Percentiles rank a stretch among this genome's conserved stretches.
Evolutionary conservation across 2,329 filamentous ascomycete species (phyloP).

Genomic region (Didymellaceae sp.): DNA sequence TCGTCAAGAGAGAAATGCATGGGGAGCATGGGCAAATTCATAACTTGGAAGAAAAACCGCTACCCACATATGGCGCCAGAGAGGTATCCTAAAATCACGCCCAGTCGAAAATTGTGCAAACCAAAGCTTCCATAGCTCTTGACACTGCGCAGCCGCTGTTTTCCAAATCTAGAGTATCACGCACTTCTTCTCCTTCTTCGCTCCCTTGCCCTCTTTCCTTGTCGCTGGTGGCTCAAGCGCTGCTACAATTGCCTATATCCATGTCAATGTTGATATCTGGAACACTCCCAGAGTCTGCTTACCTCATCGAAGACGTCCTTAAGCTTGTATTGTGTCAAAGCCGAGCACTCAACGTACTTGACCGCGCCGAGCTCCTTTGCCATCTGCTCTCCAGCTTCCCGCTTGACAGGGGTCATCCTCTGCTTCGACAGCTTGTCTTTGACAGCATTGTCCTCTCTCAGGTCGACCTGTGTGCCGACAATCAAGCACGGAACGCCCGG

Average conservation of each 20-base stretch:
- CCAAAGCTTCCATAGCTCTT: slow-evolving; percentile 27
- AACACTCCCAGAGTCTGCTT: slow-evolving; percentile 39
- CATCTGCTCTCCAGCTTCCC: slow-evolving; percentile 94
- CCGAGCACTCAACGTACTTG: slow-evolving; percentile 99
- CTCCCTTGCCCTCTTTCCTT: slow-evolving; percentile 58
- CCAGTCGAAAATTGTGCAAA: slow-evolving; percentile 41
- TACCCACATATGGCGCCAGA: slow-evolving; percentile 50
- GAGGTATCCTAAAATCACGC: slow-evolving; percentile 51
- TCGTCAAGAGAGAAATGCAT: slow-evolving; percentile 15
- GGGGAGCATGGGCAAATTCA: slow-evolving; percentile 28
- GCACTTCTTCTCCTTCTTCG: slow-evolving; percentile 47
- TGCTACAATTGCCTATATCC: slow-evolving; percentile 83
- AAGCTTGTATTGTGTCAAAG: slow-evolving; percentile 95
- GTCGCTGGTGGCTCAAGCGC: slow-evolving; percentile 86
- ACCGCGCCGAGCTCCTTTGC: slow-evolving; percentile 96
- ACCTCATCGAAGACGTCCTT: slow-evolving; percentile 99
- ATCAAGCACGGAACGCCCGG: slow-evolving; percentile 97
- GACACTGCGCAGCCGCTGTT: slow-evolving; percentile 1
- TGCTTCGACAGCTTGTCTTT: slow-evolving; percentile 92
- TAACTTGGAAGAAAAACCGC: slow-evolving; percentile 44
- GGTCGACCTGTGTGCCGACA: slow-evolving; percentile 95
- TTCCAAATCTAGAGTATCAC: slow-evolving; percentile 42
- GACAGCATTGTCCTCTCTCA: slow-evolving; percentile 86
- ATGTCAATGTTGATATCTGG: slow-evolving; percentile 15
- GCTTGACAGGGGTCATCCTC: slow-evolving; percentile 91